Evolutionary conservation across 352 stramenopile species (phyloP), one percentile per base, ranked within the genome.

Genomic region (Phytophthora sansomeana): DNA sequence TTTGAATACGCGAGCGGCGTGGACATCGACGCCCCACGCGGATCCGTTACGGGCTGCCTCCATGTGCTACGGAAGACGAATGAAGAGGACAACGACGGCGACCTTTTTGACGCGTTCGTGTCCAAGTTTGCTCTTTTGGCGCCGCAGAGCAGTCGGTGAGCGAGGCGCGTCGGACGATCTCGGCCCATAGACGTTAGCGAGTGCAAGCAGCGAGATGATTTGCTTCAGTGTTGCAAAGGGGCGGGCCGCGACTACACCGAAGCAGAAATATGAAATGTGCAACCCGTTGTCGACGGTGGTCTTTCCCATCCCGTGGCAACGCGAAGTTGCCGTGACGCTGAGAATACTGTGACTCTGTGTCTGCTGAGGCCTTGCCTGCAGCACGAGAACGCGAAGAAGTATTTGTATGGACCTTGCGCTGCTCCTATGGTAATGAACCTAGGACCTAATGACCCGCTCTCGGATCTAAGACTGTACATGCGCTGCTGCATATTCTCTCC

Each of bases 1-100:
- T 92, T 93, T 48, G 81, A 92, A 64, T 94, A 94, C 62, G 83
- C 81, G 4, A 94, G 84, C 39, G 84, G 86, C 26, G 81, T 92
- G 16, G 84, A 93, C 58, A 89, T 93, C 32, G 77, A 94, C 50
- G 78, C 80, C 24, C 83, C 83, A 11, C 58, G 74, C 10, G 86
- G 86, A 14, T 80, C 69, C 7, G 81, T 89, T 28, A 81, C 70
- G 0, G 86, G 86, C n/a, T 92, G 83, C 66, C 67, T 94, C 33
- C 86, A 94, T 44, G 75, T 72, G 1, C 21, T 92, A 13, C 72
- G 74, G 17, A 74, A 73, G 46, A 54, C 75, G 14, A 65, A 63
- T 1, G 52, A 84, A 9, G 69, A 75, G 17, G 47, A 51, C 9
- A 41, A 63, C 9, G 60, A 72, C n/a, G 66, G 30, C 44, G 73